phyloP scores from a whole-genome alignment of 805 yeast genomes.

The Yarrowia keelungensis region DNA sequence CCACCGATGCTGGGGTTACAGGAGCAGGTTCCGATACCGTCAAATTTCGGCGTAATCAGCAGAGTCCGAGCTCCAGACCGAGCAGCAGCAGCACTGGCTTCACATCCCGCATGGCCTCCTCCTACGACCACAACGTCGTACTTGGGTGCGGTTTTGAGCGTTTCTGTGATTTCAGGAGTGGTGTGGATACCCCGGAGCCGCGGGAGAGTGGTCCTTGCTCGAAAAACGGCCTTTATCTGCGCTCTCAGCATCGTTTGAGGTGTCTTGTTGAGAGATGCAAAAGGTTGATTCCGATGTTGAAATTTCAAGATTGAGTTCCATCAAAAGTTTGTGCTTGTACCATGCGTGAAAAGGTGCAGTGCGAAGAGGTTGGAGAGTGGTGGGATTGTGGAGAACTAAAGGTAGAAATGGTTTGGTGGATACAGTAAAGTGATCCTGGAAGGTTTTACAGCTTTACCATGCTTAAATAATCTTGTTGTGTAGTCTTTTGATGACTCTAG shows the following conservation, averaged over 20 bases:
- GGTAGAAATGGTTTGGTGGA: too few species aligned
- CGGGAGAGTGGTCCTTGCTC: neutral
- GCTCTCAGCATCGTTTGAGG: conserved; percentile 12
- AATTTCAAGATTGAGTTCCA: conserved; percentile 23
- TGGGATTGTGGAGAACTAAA: too few species aligned
- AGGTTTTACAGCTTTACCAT: too few species aligned
- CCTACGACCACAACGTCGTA: conserved; percentile 86
- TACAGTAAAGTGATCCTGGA: too few species aligned
- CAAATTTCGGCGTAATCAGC: conserved; percentile 75
- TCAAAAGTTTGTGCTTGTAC: neutral
- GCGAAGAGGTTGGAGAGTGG: too few species aligned
- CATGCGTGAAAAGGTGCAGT: neutral
- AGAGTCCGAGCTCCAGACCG: conserved; percentile 76
- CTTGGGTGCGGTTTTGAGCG: conserved; percentile 39
- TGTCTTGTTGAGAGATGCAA: neutral
- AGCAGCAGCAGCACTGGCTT: conserved; percentile 94
- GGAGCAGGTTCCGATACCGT: conserved; percentile 89
- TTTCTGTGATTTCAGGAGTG: conserved; percentile 4
- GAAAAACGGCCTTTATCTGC: conserved; percentile 12
- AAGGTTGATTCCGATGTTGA: neutral
- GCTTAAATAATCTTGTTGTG: too few species aligned
- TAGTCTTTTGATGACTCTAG: too few species aligned
- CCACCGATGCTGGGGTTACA: conserved; percentile 99
- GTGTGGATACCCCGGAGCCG: conserved; percentile 12
- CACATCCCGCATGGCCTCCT: conserved; percentile 99